These are phyloP conservation scores for Globisporangium abappressorium DNA, from an alignment of 352 stramenopile species.

Conservation along the genomic window DNA sequence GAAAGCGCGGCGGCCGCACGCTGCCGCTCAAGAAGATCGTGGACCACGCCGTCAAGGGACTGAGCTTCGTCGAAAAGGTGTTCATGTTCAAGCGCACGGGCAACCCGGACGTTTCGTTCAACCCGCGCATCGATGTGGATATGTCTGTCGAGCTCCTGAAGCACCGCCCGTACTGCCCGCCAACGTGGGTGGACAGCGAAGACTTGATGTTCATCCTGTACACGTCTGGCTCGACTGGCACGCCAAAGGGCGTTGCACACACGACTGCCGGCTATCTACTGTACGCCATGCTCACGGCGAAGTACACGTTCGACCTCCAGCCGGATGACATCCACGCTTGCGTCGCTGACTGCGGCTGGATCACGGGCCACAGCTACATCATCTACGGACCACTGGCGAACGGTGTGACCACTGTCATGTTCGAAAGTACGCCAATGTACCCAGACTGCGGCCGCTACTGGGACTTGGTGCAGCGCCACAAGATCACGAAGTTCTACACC, in stretches of 20 bases:
- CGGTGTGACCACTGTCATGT: slow-evolving; percentile 97
- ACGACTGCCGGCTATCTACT: slow-evolving; percentile 95
- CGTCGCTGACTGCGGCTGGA: slow-evolving; percentile 96
- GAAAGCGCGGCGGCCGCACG: slow-evolving; percentile 90
- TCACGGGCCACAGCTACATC: slow-evolving; percentile 97
- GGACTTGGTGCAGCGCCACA: slow-evolving; percentile 96
- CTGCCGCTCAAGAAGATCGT: slow-evolving; percentile 96
- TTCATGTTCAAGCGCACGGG: slow-evolving; percentile 94
- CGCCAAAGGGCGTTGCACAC: slow-evolving; percentile 95
- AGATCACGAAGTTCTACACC: slow-evolving; percentile 96
- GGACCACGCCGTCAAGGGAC: slow-evolving; percentile 88
- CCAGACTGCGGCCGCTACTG: slow-evolving; percentile 95
- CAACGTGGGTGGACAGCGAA: slow-evolving; percentile 95
- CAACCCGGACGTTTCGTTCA: slow-evolving; percentile 69
- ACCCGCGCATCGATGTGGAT: slow-evolving; percentile 87
- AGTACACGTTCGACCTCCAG: slow-evolving; percentile 93
- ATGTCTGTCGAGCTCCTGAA: slow-evolving; percentile 90
- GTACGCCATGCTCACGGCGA: slow-evolving; percentile 92
- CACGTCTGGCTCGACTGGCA: slow-evolving; percentile 95
- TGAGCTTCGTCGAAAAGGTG: slow-evolving; percentile 91
- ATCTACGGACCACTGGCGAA: slow-evolving; percentile 97
- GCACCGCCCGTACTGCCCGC: slow-evolving; percentile 92
- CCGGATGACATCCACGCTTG: slow-evolving; percentile 94
- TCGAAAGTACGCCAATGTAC: slow-evolving; percentile 97
- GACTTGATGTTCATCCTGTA: slow-evolving; percentile 98